phyloP scores from a whole-genome alignment of 495 filamentous ascomycete species.

The Neurospora intermedia region DNA sequence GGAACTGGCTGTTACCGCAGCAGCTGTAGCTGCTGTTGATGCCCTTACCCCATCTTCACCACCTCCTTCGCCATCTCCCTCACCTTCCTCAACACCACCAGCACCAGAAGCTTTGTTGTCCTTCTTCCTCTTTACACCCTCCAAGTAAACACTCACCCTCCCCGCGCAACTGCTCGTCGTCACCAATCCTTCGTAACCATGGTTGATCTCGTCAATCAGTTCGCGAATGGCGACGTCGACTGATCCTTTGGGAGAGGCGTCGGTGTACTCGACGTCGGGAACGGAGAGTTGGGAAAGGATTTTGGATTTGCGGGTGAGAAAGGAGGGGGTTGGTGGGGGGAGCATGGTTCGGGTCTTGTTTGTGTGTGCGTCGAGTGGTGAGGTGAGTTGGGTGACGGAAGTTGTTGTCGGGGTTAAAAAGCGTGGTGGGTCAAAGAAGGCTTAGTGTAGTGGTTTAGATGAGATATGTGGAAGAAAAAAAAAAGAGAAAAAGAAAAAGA shows the following conservation, averaged over 20 bases:
- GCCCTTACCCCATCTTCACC: constrained; percentile 1
- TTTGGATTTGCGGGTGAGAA: constrained; percentile 43
- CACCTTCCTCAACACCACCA: background rate
- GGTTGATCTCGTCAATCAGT: constrained; percentile 67
- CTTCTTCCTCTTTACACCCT: constrained; percentile 47
- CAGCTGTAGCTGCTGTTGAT: background rate
- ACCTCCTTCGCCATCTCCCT: background rate
- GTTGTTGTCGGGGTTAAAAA: background rate
- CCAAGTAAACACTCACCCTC: constrained; percentile 72
- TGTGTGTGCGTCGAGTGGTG: background rate
- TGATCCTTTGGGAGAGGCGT: constrained; percentile 76
- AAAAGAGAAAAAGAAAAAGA: no score
- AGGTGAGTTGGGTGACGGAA: background rate
- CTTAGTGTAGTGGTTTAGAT: no score
- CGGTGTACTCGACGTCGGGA: constrained; percentile 56
- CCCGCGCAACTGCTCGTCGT: constrained; percentile 91
- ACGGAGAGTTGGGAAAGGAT: constrained; percentile 56
- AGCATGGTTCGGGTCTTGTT: background rate
- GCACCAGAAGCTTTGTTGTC: constrained; percentile 5
- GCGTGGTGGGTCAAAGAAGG: no score
- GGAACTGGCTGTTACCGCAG: constrained; percentile 26
- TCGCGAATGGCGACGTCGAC: constrained; percentile 67
- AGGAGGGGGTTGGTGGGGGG: constrained; percentile 13
- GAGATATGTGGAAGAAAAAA: no score
- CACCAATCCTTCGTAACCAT: constrained; percentile 51